Conservation (phyloP, 371 early-diverging fungal species). For the Chytridiales sp. region DNA sequence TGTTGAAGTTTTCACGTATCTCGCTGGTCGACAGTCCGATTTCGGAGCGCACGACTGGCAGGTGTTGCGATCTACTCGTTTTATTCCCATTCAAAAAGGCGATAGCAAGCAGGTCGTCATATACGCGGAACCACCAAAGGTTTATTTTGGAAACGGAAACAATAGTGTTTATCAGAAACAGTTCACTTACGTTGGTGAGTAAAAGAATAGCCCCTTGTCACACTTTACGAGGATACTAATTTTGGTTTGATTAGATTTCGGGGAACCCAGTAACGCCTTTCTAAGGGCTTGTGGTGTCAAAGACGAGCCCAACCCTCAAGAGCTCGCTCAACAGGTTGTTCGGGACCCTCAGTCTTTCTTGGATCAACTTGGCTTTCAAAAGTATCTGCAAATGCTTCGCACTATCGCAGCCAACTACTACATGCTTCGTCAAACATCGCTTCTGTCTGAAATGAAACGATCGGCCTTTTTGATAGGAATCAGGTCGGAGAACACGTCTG, state of each 20-base stretch:
- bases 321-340: constrained; percentile 70
- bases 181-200: constrained; percentile 64
- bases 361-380: constrained; percentile 63
- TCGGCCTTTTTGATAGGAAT: constrained; percentile 41
- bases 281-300: constrained; percentile 83
- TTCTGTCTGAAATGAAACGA: constrained; percentile 62
- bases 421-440: constrained; percentile 47
- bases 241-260: constrained; percentile 70
- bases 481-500: constrained; percentile 8
- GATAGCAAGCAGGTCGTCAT: constrained; percentile 6
- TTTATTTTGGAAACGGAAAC: constrained; percentile 33
- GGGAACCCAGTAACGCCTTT: constrained; percentile 69
- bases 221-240: constrained; percentile 12
- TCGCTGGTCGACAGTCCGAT: constrained; percentile 60
- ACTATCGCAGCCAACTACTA: constrained; percentile 73
- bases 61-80: constrained; percentile 47
- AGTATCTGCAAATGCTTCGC: constrained; percentile 69
- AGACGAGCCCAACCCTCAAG: constrained; percentile 77
- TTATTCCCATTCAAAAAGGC: constrained; percentile 63
- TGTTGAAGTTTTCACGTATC: constrained; percentile 63
- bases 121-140: constrained; percentile 21
- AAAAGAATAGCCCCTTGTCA: constrained; percentile 20
- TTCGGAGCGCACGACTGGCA: constrained; percentile 54
- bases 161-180: constrained; percentile 37
- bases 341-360: constrained; percentile 70